A percentile compares a stretch with the other conserved stretches of the same genome.
Evolutionary conservation across 2,329 filamentous ascomycete species (phyloP).

Genomic region (Hypoxylon sp.): DNA sequence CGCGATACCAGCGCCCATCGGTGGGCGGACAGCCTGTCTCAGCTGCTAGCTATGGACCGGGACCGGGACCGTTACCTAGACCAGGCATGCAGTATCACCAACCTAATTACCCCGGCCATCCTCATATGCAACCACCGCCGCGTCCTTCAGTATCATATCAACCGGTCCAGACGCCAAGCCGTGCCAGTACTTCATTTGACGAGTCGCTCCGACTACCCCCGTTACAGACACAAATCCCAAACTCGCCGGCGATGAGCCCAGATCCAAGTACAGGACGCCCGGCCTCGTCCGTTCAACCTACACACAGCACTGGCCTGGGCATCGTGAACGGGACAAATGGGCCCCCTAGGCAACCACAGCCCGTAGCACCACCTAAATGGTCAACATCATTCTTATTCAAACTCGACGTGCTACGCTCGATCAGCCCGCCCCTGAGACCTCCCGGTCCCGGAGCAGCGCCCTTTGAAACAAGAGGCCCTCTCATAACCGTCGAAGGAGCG

Average conservation of each 20-base stretch:
- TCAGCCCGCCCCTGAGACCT: conserved; percentile 76
- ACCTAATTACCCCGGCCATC: conserved; percentile 32
- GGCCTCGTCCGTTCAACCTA: conserved; percentile 24
- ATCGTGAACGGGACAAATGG: conserved; percentile 36
- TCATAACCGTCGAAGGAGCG: conserved; percentile 87
- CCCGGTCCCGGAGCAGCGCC: conserved; percentile 53
- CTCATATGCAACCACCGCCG: conserved; percentile 69
- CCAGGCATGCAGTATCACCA: conserved; percentile 46
- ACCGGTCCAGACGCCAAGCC: conserved; percentile 50
- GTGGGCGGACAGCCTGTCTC: conserved; percentile 48
- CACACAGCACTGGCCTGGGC: conserved; percentile 40
- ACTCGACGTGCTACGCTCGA: conserved; percentile 80
- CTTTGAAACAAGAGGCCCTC: conserved; percentile 74
- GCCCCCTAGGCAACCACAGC: conserved; percentile 29
- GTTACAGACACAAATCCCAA: conserved; percentile 62
- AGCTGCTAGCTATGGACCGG: conserved; percentile 51
- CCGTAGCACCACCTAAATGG: conserved; percentile 61
- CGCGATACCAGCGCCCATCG: conserved; percentile 53
- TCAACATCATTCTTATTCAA: conserved; percentile 75
- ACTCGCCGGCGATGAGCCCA: conserved; percentile 46
- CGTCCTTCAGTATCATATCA: conserved; percentile 60
- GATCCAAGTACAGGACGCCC: conserved; percentile 38
- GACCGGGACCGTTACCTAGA: conserved; percentile 50
- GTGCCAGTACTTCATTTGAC: conserved; percentile 66
- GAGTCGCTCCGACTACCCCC: conserved; percentile 69